Conservation (phyloP, 2,329 filamentous ascomycete species). For the Fonsecaea monophora region DNA sequence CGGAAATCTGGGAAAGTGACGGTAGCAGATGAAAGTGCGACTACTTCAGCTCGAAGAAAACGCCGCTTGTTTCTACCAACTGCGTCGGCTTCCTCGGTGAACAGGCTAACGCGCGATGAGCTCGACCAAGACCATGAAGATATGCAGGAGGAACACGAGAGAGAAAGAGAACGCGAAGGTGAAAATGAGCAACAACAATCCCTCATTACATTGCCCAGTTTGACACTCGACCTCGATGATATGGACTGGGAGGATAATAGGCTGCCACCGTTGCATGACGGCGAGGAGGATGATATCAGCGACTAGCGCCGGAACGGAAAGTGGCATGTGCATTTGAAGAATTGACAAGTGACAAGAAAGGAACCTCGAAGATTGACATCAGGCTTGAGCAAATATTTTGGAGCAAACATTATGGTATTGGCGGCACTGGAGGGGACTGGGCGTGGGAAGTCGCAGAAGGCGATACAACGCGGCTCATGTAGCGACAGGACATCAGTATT, state of each 20-base stretch:
- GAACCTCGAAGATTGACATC: neutral
- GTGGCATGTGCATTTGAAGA: neutral
- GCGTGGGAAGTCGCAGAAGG: neutral
- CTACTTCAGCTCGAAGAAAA: constrained; percentile 11
- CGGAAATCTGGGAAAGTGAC: neutral
- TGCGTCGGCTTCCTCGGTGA: constrained; percentile 9
- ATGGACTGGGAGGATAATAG: constrained; percentile 38
- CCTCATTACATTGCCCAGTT: constrained; percentile 37
- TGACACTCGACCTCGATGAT: constrained; percentile 37
- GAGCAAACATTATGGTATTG: neutral
- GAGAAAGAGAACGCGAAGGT: constrained; percentile 27
- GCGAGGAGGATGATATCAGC: constrained; percentile 38
- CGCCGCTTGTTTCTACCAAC: neutral
- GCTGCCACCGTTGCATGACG: constrained; percentile 39
- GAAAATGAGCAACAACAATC: constrained; percentile 27
- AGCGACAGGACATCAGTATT: neutral
- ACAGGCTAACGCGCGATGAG: constrained; percentile 25
- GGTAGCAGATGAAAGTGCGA: neutral
- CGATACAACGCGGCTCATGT: neutral
- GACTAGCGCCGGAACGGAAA: constrained; percentile 11
- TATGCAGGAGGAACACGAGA: constrained; percentile 16
- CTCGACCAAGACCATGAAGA: constrained; percentile 17
- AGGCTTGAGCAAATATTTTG: neutral
- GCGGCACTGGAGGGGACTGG: neutral
- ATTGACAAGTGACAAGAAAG: neutral